These are phyloP conservation scores for Entelexis paramagnoliae DNA, from an alignment of 1,139 yeast species.

Conservation along the genomic window DNA sequence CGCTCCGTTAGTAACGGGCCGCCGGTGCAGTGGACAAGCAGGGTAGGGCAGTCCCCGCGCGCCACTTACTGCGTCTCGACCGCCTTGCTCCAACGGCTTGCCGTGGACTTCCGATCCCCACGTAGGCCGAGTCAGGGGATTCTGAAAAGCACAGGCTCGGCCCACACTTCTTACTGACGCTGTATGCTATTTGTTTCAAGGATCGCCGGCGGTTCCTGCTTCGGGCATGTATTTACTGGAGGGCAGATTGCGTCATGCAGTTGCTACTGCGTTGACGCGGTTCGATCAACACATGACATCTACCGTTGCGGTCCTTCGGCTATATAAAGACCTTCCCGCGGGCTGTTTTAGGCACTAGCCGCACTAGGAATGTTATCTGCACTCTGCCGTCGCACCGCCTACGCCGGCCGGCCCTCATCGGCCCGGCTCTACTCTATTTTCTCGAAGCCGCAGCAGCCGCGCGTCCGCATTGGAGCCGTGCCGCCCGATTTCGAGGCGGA, in stretches of 20 bases:
- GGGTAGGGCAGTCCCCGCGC: background rate
- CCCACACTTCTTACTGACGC: too few species aligned
- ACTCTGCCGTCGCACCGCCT: background rate
- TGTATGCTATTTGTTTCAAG: too few species aligned
- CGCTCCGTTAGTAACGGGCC: background rate
- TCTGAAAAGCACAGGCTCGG: too few species aligned
- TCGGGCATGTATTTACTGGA: too few species aligned
- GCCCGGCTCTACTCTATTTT: conserved; percentile 15
- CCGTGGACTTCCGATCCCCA: background rate
- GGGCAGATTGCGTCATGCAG: too few species aligned
- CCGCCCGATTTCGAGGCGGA: conserved; percentile 81
- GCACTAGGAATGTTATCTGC: background rate
- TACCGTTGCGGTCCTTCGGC: background rate
- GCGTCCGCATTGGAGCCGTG: conserved; percentile 38
- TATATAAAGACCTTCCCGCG: background rate
- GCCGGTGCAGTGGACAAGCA: background rate
- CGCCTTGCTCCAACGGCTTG: background rate
- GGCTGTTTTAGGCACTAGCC: background rate
- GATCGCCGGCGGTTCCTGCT: too few species aligned
- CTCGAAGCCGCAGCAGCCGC: conserved; percentile 21
- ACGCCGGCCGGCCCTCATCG: background rate
- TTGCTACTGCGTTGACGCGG: too few species aligned
- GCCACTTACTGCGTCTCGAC: background rate
- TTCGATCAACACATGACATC: background rate
- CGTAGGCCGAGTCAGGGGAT: too few species aligned